Conservation (phyloP, 169 alveolate species). For the Plasmodium knowlesi region DNA sequence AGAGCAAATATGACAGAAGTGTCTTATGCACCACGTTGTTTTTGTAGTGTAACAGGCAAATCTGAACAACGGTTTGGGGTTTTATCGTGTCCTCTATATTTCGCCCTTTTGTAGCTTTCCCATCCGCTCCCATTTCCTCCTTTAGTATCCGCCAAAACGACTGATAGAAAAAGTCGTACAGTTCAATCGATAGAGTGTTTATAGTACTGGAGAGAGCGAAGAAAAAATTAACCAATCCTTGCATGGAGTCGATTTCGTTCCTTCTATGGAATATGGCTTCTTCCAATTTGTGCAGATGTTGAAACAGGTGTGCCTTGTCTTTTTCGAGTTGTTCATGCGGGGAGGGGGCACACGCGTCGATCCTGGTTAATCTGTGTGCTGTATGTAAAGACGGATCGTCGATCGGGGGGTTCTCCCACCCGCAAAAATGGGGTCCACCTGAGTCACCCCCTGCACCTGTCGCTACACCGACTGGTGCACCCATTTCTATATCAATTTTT, state of each 20-base stretch:
- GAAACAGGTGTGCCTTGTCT: not conserved
- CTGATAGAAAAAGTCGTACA: constrained; percentile 25
- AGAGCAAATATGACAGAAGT: constrained; percentile 1
- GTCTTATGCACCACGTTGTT: constrained; percentile 27
- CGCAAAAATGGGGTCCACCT: not conserved
- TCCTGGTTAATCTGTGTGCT: not conserved
- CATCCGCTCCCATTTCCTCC: not conserved
- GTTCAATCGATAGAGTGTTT: constrained; percentile 22
- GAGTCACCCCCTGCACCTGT: not conserved
- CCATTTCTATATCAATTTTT: not conserved
- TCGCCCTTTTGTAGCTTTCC: not conserved
- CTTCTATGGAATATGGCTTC: constrained; percentile 17
- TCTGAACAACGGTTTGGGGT: constrained; percentile 38
- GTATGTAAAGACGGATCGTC: not conserved
- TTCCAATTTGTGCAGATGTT: not conserved
- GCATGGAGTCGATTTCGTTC: constrained; percentile 55
- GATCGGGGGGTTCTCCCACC: not conserved
- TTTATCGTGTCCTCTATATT: constrained; percentile 1
- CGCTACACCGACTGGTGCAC: not conserved
- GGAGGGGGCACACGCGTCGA: not conserved
- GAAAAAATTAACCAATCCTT: constrained; percentile 48
- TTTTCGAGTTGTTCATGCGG: not conserved
- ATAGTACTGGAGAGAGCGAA: constrained; percentile 14
- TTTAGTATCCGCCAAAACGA: constrained; percentile 24
- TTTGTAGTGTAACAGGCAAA: constrained; percentile 42